Base-by-base conservation (phyloP, 768 basidiomycete genomes). In the Termitomyces sp. region DNA sequence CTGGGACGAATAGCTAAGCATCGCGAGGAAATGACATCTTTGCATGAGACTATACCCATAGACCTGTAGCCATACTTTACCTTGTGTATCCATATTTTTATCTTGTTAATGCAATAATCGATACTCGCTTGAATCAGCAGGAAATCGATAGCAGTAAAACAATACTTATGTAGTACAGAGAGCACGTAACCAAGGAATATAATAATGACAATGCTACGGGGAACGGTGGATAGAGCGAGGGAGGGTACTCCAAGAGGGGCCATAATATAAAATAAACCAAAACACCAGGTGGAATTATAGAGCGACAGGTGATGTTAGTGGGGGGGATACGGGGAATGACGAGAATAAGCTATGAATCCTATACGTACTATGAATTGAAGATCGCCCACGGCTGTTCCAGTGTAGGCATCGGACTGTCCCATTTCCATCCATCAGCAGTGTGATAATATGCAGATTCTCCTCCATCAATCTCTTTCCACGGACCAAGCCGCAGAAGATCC, bases 361-460 rank as follows among this genome's bases (percentile, higher is more conserved):
- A 66, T 66, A 62, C 64, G 71, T 65, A 69, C 74, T 78, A 84
- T 76, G 82, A 83, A 66, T 79, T 80, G 74, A 79, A 87, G 67
- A 91, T 85, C 36, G 87, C 88, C 91, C 91, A 92, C 24, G 88
- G 80, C 69, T 83, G 85, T 7, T 91, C 90, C 63, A 79, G 69
- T 46, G 82, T 74, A 62, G 80, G 74, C 89, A 92, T 90, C 39
- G 79, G 70, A 65, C 82, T 80, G 58, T 90, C 90, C 84, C 85
- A 92, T 74, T 89, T 91, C 87, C 87, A 92, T 61, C 60, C 60
- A 45, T 81, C 81, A 57, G 73, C 74, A 32, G 78, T 65, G 65
- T 82, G 80, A 74, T 84, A 91, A 70, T 87, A 91, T 51, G 87
- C 79, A 18, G 84, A 82, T 75, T 91, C 89, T 55, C 90, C 89